A percentile compares a stretch with the other conserved stretches of the same genome.
Conservation (phyloP, 2,329 filamentous ascomycete genomes). For the Immersiporthe knoxdaviesiana region DNA sequence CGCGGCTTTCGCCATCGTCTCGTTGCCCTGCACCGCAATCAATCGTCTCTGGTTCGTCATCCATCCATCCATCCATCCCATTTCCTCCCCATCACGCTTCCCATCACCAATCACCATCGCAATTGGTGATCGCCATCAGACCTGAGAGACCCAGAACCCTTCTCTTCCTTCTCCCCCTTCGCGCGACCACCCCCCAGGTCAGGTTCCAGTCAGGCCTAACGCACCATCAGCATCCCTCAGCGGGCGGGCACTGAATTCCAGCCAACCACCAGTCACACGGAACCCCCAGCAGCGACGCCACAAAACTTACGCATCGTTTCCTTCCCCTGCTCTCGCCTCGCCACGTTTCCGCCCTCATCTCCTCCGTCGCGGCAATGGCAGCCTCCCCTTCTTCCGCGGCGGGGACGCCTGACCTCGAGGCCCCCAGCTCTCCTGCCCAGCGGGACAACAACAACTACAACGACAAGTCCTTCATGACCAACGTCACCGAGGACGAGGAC, state of each 20-base stretch:
- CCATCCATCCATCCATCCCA: not conserved
- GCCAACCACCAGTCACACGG: slow-evolving; percentile 9
- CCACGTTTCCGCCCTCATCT: not conserved
- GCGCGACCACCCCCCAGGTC: not conserved
- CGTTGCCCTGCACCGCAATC: too few species aligned
- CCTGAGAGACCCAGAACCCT: not conserved
- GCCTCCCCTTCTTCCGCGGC: slow-evolving; percentile 46
- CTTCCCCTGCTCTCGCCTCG: not conserved
- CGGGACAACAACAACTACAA: slow-evolving; percentile 21
- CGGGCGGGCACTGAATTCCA: not conserved
- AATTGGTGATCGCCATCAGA: not conserved
- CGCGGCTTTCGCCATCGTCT: not conserved
- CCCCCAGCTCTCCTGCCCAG: slow-evolving; percentile 49
- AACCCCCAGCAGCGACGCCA: not conserved
- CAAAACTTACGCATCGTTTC: not conserved
- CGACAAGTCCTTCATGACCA: slow-evolving; percentile 53
- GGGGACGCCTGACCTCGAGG: slow-evolving; percentile 51
- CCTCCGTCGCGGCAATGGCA: slow-evolving; percentile 19
- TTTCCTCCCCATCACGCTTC: too few species aligned
- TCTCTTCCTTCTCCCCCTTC: not conserved
- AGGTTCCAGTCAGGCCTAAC: slow-evolving; percentile 5
- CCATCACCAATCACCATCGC: not conserved
- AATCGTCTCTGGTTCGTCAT: slow-evolving; percentile 1
- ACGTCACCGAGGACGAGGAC: slow-evolving; percentile 54
- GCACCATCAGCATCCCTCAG: not conserved